Conservation (phyloP, 192 early-diverging fungal genomes). For the Rhizoclosmatium globosum region DNA sequence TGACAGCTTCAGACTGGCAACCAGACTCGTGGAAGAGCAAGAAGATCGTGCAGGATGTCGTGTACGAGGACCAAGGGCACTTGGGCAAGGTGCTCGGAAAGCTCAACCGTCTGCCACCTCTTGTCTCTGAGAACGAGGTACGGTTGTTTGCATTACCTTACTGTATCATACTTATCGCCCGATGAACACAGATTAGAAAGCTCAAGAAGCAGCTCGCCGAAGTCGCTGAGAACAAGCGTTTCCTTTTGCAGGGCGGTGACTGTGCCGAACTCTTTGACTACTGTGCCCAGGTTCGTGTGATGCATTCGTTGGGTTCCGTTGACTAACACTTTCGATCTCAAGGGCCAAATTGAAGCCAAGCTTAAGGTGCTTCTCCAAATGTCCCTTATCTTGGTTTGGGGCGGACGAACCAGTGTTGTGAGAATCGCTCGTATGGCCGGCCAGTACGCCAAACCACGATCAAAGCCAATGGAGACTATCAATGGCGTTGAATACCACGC, state of each 20-base stretch:
- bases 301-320: background rate
- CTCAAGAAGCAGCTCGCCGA: conserved; percentile 85
- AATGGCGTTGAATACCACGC: conserved; percentile 84
- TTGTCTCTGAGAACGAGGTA: conserved; percentile 90
- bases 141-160: background rate
- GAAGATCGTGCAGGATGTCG: conserved; percentile 79
- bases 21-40: conserved; percentile 54
- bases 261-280: conserved; percentile 99
- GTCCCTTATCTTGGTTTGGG: conserved; percentile 95
- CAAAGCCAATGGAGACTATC: conserved; percentile 86
- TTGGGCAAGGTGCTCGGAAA: conserved; percentile 76
- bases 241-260: conserved; percentile 97
- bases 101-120: conserved; percentile 82
- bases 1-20: conserved; percentile 37
- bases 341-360: conserved; percentile 91
- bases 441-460: conserved; percentile 98
- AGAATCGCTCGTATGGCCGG: conserved; percentile 99
- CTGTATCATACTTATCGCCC: background rate
- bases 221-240: conserved; percentile 90
- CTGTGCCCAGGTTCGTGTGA: conserved; percentile 75
- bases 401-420: conserved; percentile 89
- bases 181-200: conserved; percentile 70
- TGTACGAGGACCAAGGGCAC: conserved; percentile 80
- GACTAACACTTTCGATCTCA: background rate
- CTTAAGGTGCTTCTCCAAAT: conserved; percentile 97